phyloP scores from a whole-genome alignment of 2,329 filamentous ascomycete species.

The Monilinia fructigena region DNA sequence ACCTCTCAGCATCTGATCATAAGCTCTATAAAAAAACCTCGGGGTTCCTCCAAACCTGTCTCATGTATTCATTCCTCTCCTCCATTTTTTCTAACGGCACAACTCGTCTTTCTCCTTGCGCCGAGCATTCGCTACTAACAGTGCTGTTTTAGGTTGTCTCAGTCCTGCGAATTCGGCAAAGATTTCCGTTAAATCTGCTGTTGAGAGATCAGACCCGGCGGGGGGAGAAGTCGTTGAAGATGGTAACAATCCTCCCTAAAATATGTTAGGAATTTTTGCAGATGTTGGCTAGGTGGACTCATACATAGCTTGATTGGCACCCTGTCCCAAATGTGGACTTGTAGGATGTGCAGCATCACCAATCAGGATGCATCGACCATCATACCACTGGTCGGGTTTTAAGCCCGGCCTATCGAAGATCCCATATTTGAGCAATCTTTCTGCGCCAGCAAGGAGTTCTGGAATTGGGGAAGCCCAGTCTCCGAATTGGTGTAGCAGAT shows the following conservation, averaged over 20 bases:
- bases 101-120: conserved; percentile 23
- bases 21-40: neutral
- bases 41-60: conserved; percentile 6
- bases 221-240: neutral
- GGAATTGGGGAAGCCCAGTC: conserved; percentile 17
- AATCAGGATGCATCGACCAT: conserved; percentile 48
- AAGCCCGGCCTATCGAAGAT: conserved; percentile 24
- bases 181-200: neutral
- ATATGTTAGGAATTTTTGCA: neutral
- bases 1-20: neutral
- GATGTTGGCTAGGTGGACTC: neutral
- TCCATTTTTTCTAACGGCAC: conserved; percentile 6
- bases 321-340: conserved; percentile 28
- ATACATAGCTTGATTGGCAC: conserved; percentile 27
- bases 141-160: conserved; percentile 21
- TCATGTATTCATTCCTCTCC: conserved; percentile 16
- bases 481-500: conserved; percentile 16
- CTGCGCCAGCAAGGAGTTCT: conserved; percentile 18
- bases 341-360: conserved; percentile 54
- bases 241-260: conserved; percentile 21
- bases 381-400: conserved; percentile 31
- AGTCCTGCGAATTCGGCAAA: conserved; percentile 15
- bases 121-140: conserved; percentile 18
- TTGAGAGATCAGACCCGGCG: neutral
- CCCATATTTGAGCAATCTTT: conserved; percentile 23